phyloP scores from a whole-genome alignment of 768 basidiomycete genomes.

The Russula sp. region DNA sequence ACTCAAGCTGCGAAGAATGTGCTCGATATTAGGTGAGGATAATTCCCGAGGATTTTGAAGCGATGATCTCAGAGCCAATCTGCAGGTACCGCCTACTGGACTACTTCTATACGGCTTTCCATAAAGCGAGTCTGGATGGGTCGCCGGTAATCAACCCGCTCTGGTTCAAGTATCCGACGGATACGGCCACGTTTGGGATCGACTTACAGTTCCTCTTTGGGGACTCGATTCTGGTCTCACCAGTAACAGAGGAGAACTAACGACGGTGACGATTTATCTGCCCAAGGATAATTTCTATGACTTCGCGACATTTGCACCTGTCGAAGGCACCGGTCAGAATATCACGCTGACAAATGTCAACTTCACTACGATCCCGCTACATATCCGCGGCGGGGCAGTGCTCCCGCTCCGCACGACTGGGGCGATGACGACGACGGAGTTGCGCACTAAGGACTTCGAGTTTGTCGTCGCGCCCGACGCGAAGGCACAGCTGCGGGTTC shows the following conservation, averaged over 20 bases:
- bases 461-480: constrained; percentile 57
- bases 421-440: constrained; percentile 58
- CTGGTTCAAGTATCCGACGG: constrained; percentile 66
- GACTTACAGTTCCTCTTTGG: constrained; percentile 72
- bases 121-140: constrained; percentile 52
- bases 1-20: constrained; percentile 58
- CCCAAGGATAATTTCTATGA: constrained; percentile 67
- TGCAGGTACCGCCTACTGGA: constrained; percentile 62
- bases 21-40: constrained; percentile 55
- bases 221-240: constrained; percentile 62
- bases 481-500: constrained; percentile 50
- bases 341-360: constrained; percentile 48
- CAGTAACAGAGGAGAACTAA: constrained; percentile 61
- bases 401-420: constrained; percentile 54
- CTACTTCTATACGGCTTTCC: constrained; percentile 70
- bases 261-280: constrained; percentile 58
- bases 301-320: constrained; percentile 48
- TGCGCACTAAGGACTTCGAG: constrained; percentile 57
- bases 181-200: constrained; percentile 54
- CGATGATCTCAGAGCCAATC: background rate
- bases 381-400: constrained; percentile 58
- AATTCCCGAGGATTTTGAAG: background rate
- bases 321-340: constrained; percentile 47
- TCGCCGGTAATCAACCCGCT: constrained; percentile 63
- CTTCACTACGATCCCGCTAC: constrained; percentile 58